Conservation (phyloP, 148 eudicot species). For the Oxyria digyna region DNA sequence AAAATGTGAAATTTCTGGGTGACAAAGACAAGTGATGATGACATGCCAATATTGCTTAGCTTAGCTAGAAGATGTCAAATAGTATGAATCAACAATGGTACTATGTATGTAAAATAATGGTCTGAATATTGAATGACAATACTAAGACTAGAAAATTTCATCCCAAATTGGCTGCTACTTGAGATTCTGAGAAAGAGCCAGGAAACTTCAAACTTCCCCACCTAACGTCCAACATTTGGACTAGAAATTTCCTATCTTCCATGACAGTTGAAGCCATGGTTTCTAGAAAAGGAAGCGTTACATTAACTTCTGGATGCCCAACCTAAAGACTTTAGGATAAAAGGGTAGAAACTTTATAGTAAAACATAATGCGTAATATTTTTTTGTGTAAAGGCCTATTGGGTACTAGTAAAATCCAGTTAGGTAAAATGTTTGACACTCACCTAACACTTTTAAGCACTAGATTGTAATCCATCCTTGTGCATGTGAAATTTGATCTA, state of each 20-base stretch:
- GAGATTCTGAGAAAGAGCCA: not conserved
- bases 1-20: not conserved
- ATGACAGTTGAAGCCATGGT: not conserved
- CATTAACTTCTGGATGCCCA: not conserved
- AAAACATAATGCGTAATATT: not conserved
- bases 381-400: not conserved
- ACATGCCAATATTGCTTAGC: not conserved
- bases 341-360: not conserved
- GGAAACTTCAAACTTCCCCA: conserved; percentile 4
- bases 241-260: not conserved
- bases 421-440: not conserved
- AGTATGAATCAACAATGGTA: not conserved
- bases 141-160: no score
- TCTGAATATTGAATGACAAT: not conserved
- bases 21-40: not conserved
- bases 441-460: not conserved
- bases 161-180: not conserved
- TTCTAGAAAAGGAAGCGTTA: not conserved
- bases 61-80: not conserved
- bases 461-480: not conserved
- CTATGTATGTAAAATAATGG: not conserved
- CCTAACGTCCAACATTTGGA: conserved; percentile 4
- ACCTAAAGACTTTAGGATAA: not conserved
- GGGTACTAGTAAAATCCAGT: not conserved
- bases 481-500: not conserved